Evolutionary conservation across 768 basidiomycete species (phyloP), one percentile per base, ranked within the genome.

Genomic region (Rhodotorula taiwanensis): DNA sequence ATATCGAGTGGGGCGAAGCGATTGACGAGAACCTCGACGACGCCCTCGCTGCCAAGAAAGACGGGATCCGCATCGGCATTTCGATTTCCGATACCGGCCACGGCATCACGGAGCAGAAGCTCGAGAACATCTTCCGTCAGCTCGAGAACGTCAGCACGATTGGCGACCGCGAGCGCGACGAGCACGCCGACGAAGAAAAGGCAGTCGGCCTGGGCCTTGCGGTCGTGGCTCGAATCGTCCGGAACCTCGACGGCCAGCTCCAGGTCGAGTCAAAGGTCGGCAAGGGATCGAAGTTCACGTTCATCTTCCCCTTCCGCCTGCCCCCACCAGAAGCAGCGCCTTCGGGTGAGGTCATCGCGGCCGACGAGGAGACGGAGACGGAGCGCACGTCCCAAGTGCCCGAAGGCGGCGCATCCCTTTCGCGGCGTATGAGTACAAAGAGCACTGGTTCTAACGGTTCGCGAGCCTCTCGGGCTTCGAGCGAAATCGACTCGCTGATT

Each of bases 141-240:
- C 55, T 62, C 41, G 60, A 62, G 33, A 47, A 62, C 25, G 53
- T 65, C 31, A 41, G 41, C 18, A 65, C 64, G 3, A 71, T 80
- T 78, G 2, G 75, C 78, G 66, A 70, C 74, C 27, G 73, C 69
- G 45, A 70, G 70, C 18, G 78, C 77, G 83, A 14, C 79, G 84
- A 42, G 83, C 9, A 31, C 3, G 31, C 34, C 30, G 55, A 56
- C 20, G 9, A 16, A 5, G 28, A 60, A 5, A 25, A 55, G 7
- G 54, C 65, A 8, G 60, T 77, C 79, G 86, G 87, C 9, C 79
- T 89, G 20, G 88, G 88, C 6, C 77, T 89, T 34, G 88, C 88
- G 6, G 85, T 88, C 10, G 88, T 89, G 16, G 86, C 86, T 0
- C 80, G 87, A 21, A 87, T 89, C 45, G 85, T 89, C 6, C 84